Evolutionary conservation across 2,329 filamentous ascomycete genomes (phyloP).

Genomic region (Leptographium procerum): DNA sequence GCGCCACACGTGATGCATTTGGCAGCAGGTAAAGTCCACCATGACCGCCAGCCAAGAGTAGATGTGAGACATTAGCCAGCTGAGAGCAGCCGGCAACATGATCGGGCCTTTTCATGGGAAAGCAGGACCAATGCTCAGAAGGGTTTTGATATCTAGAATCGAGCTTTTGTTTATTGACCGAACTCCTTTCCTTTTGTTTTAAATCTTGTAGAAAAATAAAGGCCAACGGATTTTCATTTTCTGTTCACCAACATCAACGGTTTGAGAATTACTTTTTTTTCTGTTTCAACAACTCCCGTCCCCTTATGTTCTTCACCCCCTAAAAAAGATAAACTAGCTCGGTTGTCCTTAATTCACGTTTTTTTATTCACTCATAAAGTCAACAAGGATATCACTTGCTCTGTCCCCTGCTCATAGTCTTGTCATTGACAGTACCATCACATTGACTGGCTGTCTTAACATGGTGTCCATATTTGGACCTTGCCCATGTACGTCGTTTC

Average conservation of each 20-base stretch:
- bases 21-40: too few species aligned
- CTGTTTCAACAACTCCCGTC: not conserved
- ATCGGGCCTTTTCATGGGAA: not conserved
- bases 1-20: not conserved
- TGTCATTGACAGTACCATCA: not conserved
- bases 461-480: slow-evolving; percentile 11
- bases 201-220: not conserved
- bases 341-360: too few species aligned
- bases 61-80: not conserved
- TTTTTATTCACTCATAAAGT: not conserved
- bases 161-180: not conserved
- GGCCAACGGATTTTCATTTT: not conserved
- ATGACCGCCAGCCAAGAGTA: too few species aligned
- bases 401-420: not conserved
- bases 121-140: not conserved
- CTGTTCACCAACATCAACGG: not conserved
- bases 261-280: not conserved
- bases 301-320: not conserved
- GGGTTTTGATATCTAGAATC: not conserved
- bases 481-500: slow-evolving; percentile 1
- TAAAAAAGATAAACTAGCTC: too few species aligned
- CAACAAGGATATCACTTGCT: not conserved
- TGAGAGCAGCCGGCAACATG: not conserved
- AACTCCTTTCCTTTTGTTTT: not conserved
- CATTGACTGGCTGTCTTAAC: not conserved